These are phyloP conservation scores for Saturnispora diversa DNA, from an alignment of 805 yeast genomes.

Conservation along the genomic window DNA sequence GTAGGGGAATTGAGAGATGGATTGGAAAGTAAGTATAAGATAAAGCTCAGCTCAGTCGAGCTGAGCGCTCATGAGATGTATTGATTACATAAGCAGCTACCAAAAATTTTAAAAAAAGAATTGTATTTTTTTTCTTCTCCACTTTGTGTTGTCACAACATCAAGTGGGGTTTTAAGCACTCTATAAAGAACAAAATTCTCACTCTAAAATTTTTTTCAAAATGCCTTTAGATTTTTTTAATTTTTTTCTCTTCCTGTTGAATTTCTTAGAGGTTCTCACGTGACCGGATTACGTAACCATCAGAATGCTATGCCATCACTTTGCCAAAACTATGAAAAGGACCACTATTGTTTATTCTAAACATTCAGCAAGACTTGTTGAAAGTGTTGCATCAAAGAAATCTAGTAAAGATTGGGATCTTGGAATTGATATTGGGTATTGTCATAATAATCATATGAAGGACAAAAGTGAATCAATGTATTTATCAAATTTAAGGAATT, in stretches of 20 bases:
- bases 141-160: constrained; percentile 6
- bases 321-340: not conserved
- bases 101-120: not conserved
- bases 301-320: not conserved
- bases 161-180: not conserved
- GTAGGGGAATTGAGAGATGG: not conserved
- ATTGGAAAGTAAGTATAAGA: not conserved
- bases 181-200: not conserved
- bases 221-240: not conserved
- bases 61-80: no score
- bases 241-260: not conserved
- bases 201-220: not conserved
- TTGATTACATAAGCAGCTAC: no score
- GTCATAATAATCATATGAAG: not conserved
- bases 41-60: not conserved
- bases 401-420: not conserved
- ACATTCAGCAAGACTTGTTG: constrained; percentile 1
- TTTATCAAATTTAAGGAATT: constrained; percentile 18
- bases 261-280: no score
- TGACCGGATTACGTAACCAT: not conserved
- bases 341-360: constrained; percentile 1
- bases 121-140: not conserved
- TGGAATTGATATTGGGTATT: not conserved
- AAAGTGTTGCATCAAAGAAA: no score
- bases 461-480: not conserved